Percentiles rank a stretch among this genome's conserved stretches.
Conservation (phyloP, 2,329 filamentous ascomycete species). For the Gaeumannomyces sp. region DNA sequence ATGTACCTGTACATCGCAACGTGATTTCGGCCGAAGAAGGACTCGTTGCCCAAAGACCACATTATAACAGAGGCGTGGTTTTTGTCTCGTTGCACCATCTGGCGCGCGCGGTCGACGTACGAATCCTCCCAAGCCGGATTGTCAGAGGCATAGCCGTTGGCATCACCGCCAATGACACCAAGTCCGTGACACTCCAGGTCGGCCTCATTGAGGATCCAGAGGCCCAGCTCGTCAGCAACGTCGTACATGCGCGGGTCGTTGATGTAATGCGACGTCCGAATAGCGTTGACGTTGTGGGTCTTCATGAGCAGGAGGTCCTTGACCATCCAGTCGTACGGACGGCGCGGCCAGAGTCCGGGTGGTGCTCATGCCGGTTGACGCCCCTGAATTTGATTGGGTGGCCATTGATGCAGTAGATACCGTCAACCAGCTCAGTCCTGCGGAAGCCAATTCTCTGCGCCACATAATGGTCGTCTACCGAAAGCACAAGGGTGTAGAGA, state of each 20-base stretch:
- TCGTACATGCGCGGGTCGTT: slow-evolving; percentile 55
- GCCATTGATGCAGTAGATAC: slow-evolving; percentile 58
- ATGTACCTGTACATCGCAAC: slow-evolving; percentile 57
- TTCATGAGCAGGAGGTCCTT: slow-evolving; percentile 63
- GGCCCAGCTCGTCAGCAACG: slow-evolving; percentile 58
- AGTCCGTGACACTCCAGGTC: slow-evolving; percentile 41
- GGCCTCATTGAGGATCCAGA: slow-evolving; percentile 52
- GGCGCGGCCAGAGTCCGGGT: slow-evolving; percentile 55
- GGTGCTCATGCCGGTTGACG: slow-evolving; percentile 66
- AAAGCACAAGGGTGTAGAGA: slow-evolving; percentile 39
- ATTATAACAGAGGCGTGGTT: slow-evolving; percentile 59
- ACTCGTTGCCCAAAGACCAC: slow-evolving; percentile 63
- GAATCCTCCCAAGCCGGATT: slow-evolving; percentile 52
- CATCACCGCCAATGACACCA: slow-evolving; percentile 34
- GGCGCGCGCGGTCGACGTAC: slow-evolving; percentile 58
- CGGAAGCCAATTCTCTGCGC: slow-evolving; percentile 54
- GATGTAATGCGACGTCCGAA: slow-evolving; percentile 63
- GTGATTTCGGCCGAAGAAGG: slow-evolving; percentile 60
- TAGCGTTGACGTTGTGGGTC: slow-evolving; percentile 62
- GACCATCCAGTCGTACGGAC: slow-evolving; percentile 56
- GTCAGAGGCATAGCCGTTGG: slow-evolving; percentile 45
- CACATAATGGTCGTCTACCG: slow-evolving; percentile 16
- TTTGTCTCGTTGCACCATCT: slow-evolving; percentile 58
- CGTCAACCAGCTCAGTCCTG: slow-evolving; percentile 54
- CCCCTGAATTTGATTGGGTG: slow-evolving; percentile 54